phyloP scores from a whole-genome alignment of 2,329 filamentous ascomycete species.

The Cordyceps cateniannulata region DNA sequence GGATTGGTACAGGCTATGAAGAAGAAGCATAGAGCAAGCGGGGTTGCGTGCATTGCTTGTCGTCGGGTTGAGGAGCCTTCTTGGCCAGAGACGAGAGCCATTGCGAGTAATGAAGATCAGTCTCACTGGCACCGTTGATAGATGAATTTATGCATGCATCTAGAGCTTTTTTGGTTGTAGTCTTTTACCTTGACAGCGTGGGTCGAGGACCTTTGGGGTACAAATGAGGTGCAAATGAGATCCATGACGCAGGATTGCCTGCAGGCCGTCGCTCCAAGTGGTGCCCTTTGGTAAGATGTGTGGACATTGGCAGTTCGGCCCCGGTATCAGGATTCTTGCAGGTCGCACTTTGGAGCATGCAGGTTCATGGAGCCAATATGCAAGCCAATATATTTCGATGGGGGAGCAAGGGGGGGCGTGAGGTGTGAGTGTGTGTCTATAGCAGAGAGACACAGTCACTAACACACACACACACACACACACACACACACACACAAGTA shows the following conservation, averaged over 20 bases:
- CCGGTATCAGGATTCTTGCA: neutral
- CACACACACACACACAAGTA: neutral
- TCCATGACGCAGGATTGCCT: slow-evolving; percentile 9
- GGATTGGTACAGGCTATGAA: neutral
- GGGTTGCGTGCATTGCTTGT: neutral
- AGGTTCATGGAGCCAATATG: slow-evolving; percentile 11
- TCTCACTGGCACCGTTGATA: neutral
- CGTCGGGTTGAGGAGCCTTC: neutral
- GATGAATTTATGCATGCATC: neutral
- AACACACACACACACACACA: neutral
- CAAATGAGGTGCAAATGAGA: slow-evolving; percentile 1
- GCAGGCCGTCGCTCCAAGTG: neutral
- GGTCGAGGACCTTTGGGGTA: neutral
- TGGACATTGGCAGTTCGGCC: neutral
- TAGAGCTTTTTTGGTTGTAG: neutral
- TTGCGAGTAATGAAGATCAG: neutral
- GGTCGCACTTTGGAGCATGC: neutral
- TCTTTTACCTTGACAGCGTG: neutral
- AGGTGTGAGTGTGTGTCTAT: too few species aligned
- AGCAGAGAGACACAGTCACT: too few species aligned
- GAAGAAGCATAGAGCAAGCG: neutral
- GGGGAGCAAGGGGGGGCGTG: neutral
- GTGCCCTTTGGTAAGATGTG: neutral
- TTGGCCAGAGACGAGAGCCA: neutral
- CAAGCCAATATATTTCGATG: slow-evolving; percentile 10